Percentiles rank a stretch among this genome's conserved stretches.
Conservation (phyloP, 805 yeast genomes). For the Kuraishia hungarica region DNA sequence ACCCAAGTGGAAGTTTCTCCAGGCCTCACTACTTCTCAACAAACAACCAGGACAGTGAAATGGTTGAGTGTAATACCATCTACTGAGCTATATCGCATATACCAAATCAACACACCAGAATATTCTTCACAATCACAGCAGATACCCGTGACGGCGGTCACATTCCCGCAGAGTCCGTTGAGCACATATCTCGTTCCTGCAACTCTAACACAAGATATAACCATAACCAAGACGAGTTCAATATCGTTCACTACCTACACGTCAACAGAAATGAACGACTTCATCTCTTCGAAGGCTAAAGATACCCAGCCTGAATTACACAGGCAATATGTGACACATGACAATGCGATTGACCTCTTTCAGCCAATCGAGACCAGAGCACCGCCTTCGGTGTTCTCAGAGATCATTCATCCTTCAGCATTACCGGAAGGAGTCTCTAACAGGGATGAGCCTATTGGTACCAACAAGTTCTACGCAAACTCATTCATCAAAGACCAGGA, state of each 20-base stretch:
- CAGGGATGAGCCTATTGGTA: slow-evolving; percentile 33
- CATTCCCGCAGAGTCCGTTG: not conserved
- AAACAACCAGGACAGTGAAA: not conserved
- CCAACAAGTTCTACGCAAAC: slow-evolving; percentile 73
- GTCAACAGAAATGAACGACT: not conserved
- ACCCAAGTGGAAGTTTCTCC: too few species aligned
- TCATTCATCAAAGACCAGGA: slow-evolving; percentile 47
- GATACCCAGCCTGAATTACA: not conserved
- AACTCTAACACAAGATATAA: not conserved
- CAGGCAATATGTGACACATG: not conserved
- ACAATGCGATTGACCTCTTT: slow-evolving; percentile 25
- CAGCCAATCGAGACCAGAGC: slow-evolving; percentile 31
- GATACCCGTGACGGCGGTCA: not conserved
- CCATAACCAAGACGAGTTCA: not conserved
- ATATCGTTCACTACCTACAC: not conserved
- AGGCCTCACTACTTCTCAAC: not conserved
- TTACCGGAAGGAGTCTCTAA: slow-evolving; percentile 40
- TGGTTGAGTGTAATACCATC: not conserved
- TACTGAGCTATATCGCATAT: not conserved
- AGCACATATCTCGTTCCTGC: not conserved
- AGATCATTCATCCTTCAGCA: slow-evolving; percentile 32
- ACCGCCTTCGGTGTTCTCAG: slow-evolving; percentile 39
- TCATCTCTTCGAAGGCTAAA: not conserved
- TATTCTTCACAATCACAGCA: not conserved
- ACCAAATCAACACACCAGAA: not conserved